Evolutionary conservation across 2,329 filamentous ascomycete species (phyloP).

Genomic region (Microcyclospora pomicola): DNA sequence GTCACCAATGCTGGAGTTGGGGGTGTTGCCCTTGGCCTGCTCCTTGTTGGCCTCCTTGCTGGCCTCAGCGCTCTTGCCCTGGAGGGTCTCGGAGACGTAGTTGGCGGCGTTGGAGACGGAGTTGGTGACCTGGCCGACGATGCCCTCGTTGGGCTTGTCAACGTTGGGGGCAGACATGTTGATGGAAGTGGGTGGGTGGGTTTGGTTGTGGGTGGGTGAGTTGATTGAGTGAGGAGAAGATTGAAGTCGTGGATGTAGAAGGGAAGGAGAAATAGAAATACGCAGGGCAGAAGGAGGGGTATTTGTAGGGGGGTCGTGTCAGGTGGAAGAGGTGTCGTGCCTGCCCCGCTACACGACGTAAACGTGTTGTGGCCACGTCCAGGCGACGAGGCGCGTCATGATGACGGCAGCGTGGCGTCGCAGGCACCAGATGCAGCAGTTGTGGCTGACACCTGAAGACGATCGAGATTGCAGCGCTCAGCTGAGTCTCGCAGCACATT

Average conservation of each 20-base stretch:
- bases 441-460: no score
- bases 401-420: no score
- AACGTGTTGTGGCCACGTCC: no score
- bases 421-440: no score
- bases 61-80: constrained; percentile 41
- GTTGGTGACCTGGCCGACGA: constrained; percentile 29
- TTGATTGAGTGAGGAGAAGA: constrained; percentile 43
- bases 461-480: no score
- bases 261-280: constrained; percentile 27
- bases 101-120: constrained; percentile 42
- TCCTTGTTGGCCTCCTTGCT: constrained; percentile 58
- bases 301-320: no score
- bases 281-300: no score
- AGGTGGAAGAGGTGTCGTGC: no score
- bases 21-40: constrained; percentile 45
- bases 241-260: constrained; percentile 38
- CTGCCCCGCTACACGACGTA: no score
- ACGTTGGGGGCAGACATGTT: constrained; percentile 33
- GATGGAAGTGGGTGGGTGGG: constrained; percentile 11
- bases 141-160: constrained; percentile 30
- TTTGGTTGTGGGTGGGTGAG: constrained; percentile 20
- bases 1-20: constrained; percentile 37
- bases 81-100: constrained; percentile 53
- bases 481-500: no score
- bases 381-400: no score